Percentiles rank a stretch among this genome's conserved stretches.
These are phyloP conservation scores for Trichothecium sympodiale DNA, from an alignment of 2,329 filamentous ascomycete genomes.

Conservation along the genomic window DNA sequence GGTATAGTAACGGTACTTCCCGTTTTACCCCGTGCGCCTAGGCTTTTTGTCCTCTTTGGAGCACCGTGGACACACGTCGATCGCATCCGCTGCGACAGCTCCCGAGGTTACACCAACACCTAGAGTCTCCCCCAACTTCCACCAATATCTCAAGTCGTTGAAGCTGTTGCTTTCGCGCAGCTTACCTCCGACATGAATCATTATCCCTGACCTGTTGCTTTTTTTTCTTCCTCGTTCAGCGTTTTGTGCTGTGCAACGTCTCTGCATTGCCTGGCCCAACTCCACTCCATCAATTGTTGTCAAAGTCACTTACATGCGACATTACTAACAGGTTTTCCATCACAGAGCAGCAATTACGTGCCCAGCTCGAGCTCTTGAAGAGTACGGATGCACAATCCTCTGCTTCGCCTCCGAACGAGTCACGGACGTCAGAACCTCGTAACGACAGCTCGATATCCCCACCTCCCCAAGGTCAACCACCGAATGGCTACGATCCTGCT, in stretches of 20 bases:
- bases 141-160: no score
- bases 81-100: no score
- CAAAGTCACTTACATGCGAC: neutral
- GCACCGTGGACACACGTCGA: no score
- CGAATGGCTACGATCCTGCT: slow-evolving; percentile 36
- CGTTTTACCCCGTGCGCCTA: no score
- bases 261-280: no score
- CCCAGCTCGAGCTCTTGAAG: slow-evolving; percentile 32
- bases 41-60: no score
- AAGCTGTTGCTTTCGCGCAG: neutral
- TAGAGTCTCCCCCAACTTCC: no score
- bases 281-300: neutral
- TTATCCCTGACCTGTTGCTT: no score
- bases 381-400: slow-evolving; percentile 20
- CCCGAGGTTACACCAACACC: no score
- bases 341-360: slow-evolving; percentile 29
- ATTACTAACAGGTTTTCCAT: slow-evolving; percentile 1
- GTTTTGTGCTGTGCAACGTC: no score
- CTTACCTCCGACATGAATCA: neutral
- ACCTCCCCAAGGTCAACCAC: slow-evolving; percentile 17
- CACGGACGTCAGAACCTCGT: slow-evolving; percentile 13
- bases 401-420: slow-evolving; percentile 9
- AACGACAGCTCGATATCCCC: slow-evolving; percentile 14
- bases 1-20: no score
- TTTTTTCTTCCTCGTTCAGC: no score